Evolutionary conservation across 2,329 filamentous ascomycete species (phyloP).

Genomic region (Balansia obtecta): DNA sequence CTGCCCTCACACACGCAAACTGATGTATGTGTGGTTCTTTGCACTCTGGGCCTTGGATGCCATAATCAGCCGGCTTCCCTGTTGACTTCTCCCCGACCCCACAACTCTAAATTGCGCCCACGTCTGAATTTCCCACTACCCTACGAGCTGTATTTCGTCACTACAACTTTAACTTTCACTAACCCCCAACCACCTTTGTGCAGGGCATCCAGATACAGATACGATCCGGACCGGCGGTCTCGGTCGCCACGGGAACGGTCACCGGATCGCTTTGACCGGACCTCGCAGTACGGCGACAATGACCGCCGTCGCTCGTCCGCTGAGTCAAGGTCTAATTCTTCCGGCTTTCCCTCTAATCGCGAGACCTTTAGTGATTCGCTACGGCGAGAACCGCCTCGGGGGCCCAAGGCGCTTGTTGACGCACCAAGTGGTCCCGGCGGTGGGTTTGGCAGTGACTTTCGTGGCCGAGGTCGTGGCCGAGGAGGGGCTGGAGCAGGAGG

Average conservation of each 20-base stretch:
- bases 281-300: slow-evolving; percentile 43
- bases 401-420: slow-evolving; percentile 68
- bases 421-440: slow-evolving; percentile 55
- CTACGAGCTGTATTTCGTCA: neutral
- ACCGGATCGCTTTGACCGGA: slow-evolving; percentile 50
- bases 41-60: neutral
- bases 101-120: slow-evolving; percentile 1
- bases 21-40: slow-evolving; percentile 5
- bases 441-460: slow-evolving; percentile 52
- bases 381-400: slow-evolving; percentile 62
- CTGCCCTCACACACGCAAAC: slow-evolving; percentile 2
- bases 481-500: slow-evolving; percentile 27
- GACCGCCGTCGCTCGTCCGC: slow-evolving; percentile 58
- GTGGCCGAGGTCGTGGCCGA: slow-evolving; percentile 27
- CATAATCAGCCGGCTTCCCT: neutral
- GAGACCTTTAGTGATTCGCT: slow-evolving; percentile 44
- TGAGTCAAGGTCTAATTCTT: slow-evolving; percentile 42
- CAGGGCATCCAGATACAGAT: slow-evolving; percentile 46
- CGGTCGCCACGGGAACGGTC: slow-evolving; percentile 58
- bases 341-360: slow-evolving; percentile 47
- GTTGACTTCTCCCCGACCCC: neutral
- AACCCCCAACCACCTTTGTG: neutral
- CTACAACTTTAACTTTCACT: slow-evolving; percentile 1
- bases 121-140: neutral
- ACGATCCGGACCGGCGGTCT: slow-evolving; percentile 51